Conservation (phyloP, 805 yeast species). For the Priceomyces melissophilus region DNA sequence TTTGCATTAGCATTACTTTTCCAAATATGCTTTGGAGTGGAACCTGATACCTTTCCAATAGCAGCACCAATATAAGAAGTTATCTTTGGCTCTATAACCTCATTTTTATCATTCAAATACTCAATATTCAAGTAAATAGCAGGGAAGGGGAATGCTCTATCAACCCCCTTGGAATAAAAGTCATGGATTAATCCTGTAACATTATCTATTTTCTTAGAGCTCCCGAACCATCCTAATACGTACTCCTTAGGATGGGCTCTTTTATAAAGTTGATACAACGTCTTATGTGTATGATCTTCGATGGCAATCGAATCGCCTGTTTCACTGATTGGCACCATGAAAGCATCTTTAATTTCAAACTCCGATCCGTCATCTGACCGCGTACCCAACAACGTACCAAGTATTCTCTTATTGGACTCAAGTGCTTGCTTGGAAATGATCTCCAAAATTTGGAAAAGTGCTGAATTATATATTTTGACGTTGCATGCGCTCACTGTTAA, state of each 20-base stretch:
- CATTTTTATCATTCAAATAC: conserved; percentile 46
- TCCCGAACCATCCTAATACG: conserved; percentile 84
- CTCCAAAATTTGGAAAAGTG: conserved; percentile 73
- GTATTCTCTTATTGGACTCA: conserved; percentile 50
- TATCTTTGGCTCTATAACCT: conserved; percentile 52
- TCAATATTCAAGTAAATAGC: conserved; percentile 77
- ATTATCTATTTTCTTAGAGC: conserved; percentile 58
- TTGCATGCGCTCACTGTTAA: conserved; percentile 47
- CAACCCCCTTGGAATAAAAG: conserved; percentile 66
- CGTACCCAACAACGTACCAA: conserved; percentile 79
- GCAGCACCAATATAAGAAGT: conserved; percentile 76
- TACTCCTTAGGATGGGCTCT: conserved; percentile 74
- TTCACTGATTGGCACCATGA: conserved; percentile 76
- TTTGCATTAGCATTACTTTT: conserved; percentile 28
- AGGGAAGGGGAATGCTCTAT: conserved; percentile 69
- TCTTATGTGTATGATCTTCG: conserved; percentile 71
- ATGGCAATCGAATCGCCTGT: conserved; percentile 72
- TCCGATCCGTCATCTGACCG: conserved; percentile 81
- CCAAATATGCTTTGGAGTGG: conserved; percentile 33
- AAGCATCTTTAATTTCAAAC: conserved; percentile 70
- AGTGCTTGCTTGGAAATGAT: conserved; percentile 54
- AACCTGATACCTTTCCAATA: conserved; percentile 45
- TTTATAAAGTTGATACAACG: conserved; percentile 67
- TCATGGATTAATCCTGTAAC: conserved; percentile 78
- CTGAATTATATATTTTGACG: conserved; percentile 63